Evolutionary conservation across 441 rosid genomes (phyloP), one percentile per base, ranked within the genome.

Genomic region (Corymbia calophylla): DNA sequence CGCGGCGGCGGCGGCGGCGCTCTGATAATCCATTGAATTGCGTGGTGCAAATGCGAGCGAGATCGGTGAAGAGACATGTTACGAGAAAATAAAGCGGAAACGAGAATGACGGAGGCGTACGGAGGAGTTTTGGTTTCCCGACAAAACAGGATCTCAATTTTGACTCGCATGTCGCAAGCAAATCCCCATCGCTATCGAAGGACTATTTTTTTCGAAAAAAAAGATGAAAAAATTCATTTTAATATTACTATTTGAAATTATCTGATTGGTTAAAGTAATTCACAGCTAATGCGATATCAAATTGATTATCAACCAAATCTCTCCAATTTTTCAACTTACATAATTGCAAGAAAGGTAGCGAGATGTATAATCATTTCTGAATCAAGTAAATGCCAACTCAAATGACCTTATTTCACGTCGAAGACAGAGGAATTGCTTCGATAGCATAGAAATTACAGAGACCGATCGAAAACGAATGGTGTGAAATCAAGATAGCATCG

Each of bases 371-470:
- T 39, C 44, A 39, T 39, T 39, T 39, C 44, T 39, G 44, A 39
- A 5, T 39, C 44, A 39, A 39, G 44, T 39, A 39, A 73, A 10
- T 11, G 29, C 7, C 29, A 21, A 73, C n/a, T 25, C 4, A 5
- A 44, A 39, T 77, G 5, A 4, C 49, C n/a, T 44, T 44, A 44
- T 44, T 77, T 23, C 9, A 21, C n/a, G 13, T 23, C 3, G 25
- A 51, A 77, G n/a, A 77, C 8, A 12, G 51, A 39, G 44, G 44
- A 35, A 35, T 66, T 6, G 77, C 19, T 66, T 31, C 12, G 17
- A 17, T 21, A 0, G 23, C 1, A 6, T 1, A 19, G 8, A 35
- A 44, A 48, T 44, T 14, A 23, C 1, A 23, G 27, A 77, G 51
- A 12, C 5, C n/a, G 16, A 1, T 77, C 3, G 53, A 12, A 44